A percentile compares a stretch with the other conserved stretches of the same genome.
These are phyloP conservation scores for Boletus rubroflammeus DNA, from an alignment of 768 basidiomycete genomes.

Conservation along the genomic window DNA sequence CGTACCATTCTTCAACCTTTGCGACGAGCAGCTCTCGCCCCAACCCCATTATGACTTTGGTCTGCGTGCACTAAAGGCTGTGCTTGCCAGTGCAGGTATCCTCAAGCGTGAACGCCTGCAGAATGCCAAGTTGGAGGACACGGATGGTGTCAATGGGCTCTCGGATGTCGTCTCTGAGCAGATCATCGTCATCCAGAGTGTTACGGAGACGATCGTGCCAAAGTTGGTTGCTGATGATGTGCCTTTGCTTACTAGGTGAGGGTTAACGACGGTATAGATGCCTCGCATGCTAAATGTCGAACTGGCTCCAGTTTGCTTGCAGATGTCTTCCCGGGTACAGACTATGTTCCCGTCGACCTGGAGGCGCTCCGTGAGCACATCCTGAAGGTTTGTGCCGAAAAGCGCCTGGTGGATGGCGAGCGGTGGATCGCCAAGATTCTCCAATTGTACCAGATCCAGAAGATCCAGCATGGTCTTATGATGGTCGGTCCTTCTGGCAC, in stretches of 20 bases:
- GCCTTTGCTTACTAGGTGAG: slow-evolving; percentile 84
- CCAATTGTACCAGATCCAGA: slow-evolving; percentile 98
- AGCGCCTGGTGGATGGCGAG: slow-evolving; percentile 80
- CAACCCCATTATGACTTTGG: slow-evolving; percentile 99
- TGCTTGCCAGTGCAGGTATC: slow-evolving; percentile 94
- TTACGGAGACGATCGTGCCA: slow-evolving; percentile 97
- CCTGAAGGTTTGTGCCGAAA: slow-evolving; percentile 79
- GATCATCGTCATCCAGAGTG: slow-evolving; percentile 96
- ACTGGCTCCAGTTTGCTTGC: slow-evolving; percentile 65
- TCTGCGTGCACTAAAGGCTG: slow-evolving; percentile 94
- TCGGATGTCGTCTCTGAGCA: slow-evolving; percentile 83
- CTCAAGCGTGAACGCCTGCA: slow-evolving; percentile 89
- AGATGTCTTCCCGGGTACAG: slow-evolving; percentile 96
- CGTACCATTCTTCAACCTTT: slow-evolving; percentile 99
- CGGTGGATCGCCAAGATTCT: slow-evolving; percentile 94
- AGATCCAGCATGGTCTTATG: slow-evolving; percentile 99
- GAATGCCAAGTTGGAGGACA: slow-evolving; percentile 37
- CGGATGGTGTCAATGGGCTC: slow-evolving; percentile 46
- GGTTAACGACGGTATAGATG: background rate
- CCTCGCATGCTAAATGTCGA: background rate
- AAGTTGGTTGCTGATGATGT: slow-evolving; percentile 98
- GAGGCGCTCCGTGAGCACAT: slow-evolving; percentile 85
- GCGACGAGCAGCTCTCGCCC: slow-evolving; percentile 92
- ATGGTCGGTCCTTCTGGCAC: slow-evolving; percentile 98
- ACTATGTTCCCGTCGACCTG: slow-evolving; percentile 85